Evolutionary conservation across 495 filamentous ascomycete species (phyloP), one percentile per base, ranked within the genome.

Genomic region (Aspergillus homomorphus): DNA sequence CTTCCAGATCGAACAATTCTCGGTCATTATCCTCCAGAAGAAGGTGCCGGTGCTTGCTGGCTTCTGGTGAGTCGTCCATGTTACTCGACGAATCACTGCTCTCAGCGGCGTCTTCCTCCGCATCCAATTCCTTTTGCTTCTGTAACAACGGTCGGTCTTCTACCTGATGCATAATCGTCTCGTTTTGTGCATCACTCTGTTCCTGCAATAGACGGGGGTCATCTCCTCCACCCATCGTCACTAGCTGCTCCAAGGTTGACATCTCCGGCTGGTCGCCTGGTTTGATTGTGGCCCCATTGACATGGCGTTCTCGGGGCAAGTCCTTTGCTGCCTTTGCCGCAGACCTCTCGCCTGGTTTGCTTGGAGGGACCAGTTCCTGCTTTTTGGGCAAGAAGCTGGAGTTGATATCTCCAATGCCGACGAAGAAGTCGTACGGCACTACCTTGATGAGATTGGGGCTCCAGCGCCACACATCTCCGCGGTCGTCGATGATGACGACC

Each of bases 361-460:
- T 55, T 42, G 55, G 24, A 12, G 73, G 61, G 33, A 74, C 81
- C 21, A 92, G 72, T 51, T 92, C 92, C 62, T 90, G 85, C 51
- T 89, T 85, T 68, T 96, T 94, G 0, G 94, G 95, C 53, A 99
- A 70, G 70, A 98, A 98, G 64, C 89, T 96, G 2, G 94, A 95
- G 76, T 99, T 99, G 77, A 99, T 99, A 71, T 99, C 94, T 48
- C 94, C 94, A 64, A 96, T 97, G 22, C 95, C 95, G 26, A 93
- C 88, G 69, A 98, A 98, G 70, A 99, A 99, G 67, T 98, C 92
- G 69, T 95, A 99, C 6, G 92, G 90, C 15, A 82, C 82, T 28
- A 99, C 95, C 73, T 95, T 96, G 75, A 99, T 90, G 21, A 99
- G 80, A 64, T 99, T 97, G 12, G 87, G 82, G 63, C 88, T 87